Evolutionary conservation across 2,329 filamentous ascomycete genomes (phyloP).

Genomic region (Botrytis porri): DNA sequence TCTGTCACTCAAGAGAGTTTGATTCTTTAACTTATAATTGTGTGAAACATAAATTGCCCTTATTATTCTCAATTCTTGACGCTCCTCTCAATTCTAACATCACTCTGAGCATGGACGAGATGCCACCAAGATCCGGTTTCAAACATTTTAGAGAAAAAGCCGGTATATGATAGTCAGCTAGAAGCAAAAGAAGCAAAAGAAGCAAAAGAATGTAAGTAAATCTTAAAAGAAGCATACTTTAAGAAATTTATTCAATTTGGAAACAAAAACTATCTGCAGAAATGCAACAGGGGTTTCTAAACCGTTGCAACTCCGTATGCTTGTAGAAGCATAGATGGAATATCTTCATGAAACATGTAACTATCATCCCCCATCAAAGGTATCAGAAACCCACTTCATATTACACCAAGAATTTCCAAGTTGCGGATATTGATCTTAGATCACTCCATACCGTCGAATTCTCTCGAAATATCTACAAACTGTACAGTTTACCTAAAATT

Average conservation of each 20-base stretch:
- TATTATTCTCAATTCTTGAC: too few species aligned
- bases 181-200: too few species aligned
- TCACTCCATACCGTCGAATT: background rate
- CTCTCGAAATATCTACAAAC: rapidly evolving
- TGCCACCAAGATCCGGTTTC: too few species aligned
- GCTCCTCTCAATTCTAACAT: too few species aligned
- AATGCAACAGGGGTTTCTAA: background rate
- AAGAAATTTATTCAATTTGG: background rate
- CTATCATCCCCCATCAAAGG: rapidly evolving
- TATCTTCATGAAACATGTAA: background rate
- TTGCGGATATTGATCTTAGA: background rate
- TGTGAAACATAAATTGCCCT: rapidly evolving
- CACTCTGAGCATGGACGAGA: too few species aligned
- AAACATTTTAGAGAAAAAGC: too few species aligned
- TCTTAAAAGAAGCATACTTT: background rate
- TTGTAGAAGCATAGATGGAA: too few species aligned
- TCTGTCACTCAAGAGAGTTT: background rate
- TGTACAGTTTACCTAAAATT: background rate
- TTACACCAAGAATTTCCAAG: background rate
- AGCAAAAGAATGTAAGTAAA: rapidly evolving
- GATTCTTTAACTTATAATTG: rapidly evolving
- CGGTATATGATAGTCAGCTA: rapidly evolving
- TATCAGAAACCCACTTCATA: background rate
- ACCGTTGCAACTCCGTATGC: too few species aligned
- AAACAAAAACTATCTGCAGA: background rate